Evolutionary conservation across 805 yeast species (phyloP), one percentile per base, ranked within the genome.

Genomic region (Cyberlindnera bimundalis): DNA sequence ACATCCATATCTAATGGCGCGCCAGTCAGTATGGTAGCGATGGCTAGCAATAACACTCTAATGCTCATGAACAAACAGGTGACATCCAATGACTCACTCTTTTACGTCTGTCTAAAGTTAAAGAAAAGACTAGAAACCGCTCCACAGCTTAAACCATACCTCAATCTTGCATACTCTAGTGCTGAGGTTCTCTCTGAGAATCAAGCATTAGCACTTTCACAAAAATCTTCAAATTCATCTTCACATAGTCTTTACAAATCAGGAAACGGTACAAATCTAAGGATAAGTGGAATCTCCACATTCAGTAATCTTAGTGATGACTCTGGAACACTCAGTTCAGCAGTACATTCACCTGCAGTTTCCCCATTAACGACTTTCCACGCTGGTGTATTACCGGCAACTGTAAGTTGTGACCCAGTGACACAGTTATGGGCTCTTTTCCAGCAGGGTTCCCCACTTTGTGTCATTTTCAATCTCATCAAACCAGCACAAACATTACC

Each of bases 371-470:
- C 70, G 54, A 85, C 88, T 6, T 85, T 78, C 62, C 78, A 84
- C 35, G 84, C 84, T 45, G 95, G 95, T 21, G 80, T 83, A 13
- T 69, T 81, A 32, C 95, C 91, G 4, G 84, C 84, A 5, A 78
- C 75, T 48, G 72, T 76, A 45, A 74, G 76, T 48, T 84, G 86
- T 56, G 99, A 93, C 60, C 97, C 98, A 3, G 97, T 86, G 2
- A 88, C 96, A 2, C 90, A 88, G 47, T 60, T 93, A 31, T 85
- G 96, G 79, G 81, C 87, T 50, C 67, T 93, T 25, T 81, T 93
- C 55, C 95, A 91, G 55, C 88, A 85, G 55, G 99, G 98, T 10
- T 82, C 95, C 2, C 96, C 98, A 4, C 68, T 93, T 30, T 90
- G 98, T 61, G 75, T 87, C 30, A 67, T 91, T 7, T 87, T 84